These are phyloP conservation scores for Nakazawaea ernobii DNA, from an alignment of 805 yeast species.

Conservation along the genomic window DNA sequence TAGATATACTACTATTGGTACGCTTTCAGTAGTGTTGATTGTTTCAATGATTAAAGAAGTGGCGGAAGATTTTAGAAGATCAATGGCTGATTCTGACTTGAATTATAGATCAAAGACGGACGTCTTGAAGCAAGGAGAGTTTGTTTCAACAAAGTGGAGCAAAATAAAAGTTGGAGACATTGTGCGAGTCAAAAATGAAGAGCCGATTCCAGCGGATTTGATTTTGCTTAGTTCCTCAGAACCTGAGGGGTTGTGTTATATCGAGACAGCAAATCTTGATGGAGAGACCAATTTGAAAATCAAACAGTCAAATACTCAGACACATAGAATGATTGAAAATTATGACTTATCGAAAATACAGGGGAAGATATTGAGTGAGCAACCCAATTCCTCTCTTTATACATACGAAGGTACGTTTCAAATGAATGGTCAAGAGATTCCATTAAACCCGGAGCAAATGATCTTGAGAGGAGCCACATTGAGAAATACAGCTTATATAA, in stretches of 20 bases:
- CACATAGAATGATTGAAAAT: constrained; percentile 66
- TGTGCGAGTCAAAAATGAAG: constrained; percentile 77
- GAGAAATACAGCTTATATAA: constrained; percentile 92
- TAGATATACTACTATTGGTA: constrained; percentile 91
- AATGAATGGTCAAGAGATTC: constrained; percentile 52
- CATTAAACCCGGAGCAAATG: constrained; percentile 87
- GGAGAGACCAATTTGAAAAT: constrained; percentile 97
- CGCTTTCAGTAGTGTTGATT: constrained; percentile 73
- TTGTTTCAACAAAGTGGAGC: constrained; percentile 72
- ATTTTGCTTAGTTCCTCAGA: constrained; percentile 85
- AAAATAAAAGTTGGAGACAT: constrained; percentile 89
- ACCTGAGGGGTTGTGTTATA: constrained; percentile 96
- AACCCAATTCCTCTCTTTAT: constrained; percentile 88
- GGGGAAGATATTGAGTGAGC: constrained; percentile 75
- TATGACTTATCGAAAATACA: constrained; percentile 44
- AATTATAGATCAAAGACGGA: constrained; percentile 65
- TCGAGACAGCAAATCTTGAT: constrained; percentile 95
- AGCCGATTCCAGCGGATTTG: constrained; percentile 91
- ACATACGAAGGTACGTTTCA: constrained; percentile 88
- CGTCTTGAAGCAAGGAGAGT: constrained; percentile 59
- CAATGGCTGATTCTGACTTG: constrained; percentile 80
- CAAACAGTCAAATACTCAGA: constrained; percentile 81
- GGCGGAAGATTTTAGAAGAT: constrained; percentile 86
- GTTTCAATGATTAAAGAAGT: constrained; percentile 93
- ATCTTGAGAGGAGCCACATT: constrained; percentile 92